These are phyloP conservation scores for Colletotrichum tofieldiae DNA, from an alignment of 2,329 filamentous ascomycete genomes.

Conservation along the genomic window DNA sequence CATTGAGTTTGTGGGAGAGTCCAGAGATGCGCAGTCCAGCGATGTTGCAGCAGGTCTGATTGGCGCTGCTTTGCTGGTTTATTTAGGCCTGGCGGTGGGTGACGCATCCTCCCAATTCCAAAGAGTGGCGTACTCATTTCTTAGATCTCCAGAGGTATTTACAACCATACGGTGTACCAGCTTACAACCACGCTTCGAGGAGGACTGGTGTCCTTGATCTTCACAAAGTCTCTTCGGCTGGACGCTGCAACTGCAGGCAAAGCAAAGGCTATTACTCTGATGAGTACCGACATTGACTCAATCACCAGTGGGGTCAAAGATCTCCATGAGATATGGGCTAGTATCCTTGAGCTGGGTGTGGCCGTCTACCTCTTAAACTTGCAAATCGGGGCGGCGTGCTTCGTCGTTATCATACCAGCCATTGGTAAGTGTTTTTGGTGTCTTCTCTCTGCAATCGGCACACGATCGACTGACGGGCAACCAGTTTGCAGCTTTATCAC, in stretches of 20 bases:
- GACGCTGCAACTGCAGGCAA: slow-evolving; percentile 35
- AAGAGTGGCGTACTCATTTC: not conserved
- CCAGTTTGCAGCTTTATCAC: slow-evolving; percentile 25
- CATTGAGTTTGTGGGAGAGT: slow-evolving; percentile 21
- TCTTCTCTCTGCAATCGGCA: not conserved
- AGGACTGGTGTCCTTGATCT: slow-evolving; percentile 43
- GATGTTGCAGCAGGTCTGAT: slow-evolving; percentile 26
- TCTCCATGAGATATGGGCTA: slow-evolving; percentile 45
- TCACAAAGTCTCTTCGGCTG: slow-evolving; percentile 43
- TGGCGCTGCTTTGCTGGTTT: slow-evolving; percentile 44
- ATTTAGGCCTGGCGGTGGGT: slow-evolving; percentile 44
- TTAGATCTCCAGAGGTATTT: slow-evolving; percentile 28
- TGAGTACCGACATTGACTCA: slow-evolving; percentile 44
- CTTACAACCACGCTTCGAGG: slow-evolving; percentile 47
- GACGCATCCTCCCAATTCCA: not conserved
- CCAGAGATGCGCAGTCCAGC: not conserved
- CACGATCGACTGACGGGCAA: not conserved
- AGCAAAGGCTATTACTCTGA: slow-evolving; percentile 40
- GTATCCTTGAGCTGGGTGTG: slow-evolving; percentile 43
- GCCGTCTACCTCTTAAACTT: slow-evolving; percentile 43
- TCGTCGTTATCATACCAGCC: slow-evolving; percentile 58
- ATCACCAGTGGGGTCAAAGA: slow-evolving; percentile 39
- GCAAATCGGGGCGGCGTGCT: slow-evolving; percentile 44
- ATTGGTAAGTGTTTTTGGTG: slow-evolving; percentile 42
- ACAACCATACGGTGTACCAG: slow-evolving; percentile 44